Base-by-base conservation (phyloP, 2,329 filamentous ascomycete genomes). In the Alternaria gansuensis region DNA sequence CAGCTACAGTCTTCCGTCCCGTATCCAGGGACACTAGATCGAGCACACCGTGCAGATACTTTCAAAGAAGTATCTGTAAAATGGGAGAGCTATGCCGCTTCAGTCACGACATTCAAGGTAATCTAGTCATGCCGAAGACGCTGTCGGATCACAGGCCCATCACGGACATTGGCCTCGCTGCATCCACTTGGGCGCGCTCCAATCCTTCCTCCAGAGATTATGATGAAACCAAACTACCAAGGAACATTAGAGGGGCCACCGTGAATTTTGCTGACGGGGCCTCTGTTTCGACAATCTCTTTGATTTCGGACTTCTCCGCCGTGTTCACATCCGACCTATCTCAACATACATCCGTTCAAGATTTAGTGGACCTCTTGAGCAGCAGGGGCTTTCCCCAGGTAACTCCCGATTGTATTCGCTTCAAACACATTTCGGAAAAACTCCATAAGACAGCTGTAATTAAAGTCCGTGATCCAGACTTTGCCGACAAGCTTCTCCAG, bases 401-500 rank as follows among this genome's bases (percentile, higher is more conserved):
- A 6, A 49, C 45, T 0, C n/a, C 29, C 17, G 33, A 49, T 49
- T 37, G 45, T 49, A 21, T 49, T 37, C 45, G 21, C 17, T 11
- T 49, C 45, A 49, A 2, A 49, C 31, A 28, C 21, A 49, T 49
- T 33, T 29, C 45, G 9, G 45, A 49, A 33, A 49, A 14, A 29
- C 45, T 49, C 1, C 45, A 28, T 49, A 49, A 49, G 17, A 37
- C 24, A 49, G 45, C 11, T 36, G 3, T 37, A 21, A 6, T 49
- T 34, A 49, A 24, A 49, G 31, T 49, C 31, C 45, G 31, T 17
- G 45, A 49, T 49, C 45, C 31, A 37, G 45, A 28, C 45, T 49
- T 49, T 14, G 45, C 45, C 28, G n/a, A 37, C 29, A 49, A 49
- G 29, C 45, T 49, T 49, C 45, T 49, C 17, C 45, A 49, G 21